Percentiles rank a stretch among this genome's conserved stretches.
Conservation (phyloP, 495 filamentous ascomycete species). For the Parathielavia hyrcaniae region DNA sequence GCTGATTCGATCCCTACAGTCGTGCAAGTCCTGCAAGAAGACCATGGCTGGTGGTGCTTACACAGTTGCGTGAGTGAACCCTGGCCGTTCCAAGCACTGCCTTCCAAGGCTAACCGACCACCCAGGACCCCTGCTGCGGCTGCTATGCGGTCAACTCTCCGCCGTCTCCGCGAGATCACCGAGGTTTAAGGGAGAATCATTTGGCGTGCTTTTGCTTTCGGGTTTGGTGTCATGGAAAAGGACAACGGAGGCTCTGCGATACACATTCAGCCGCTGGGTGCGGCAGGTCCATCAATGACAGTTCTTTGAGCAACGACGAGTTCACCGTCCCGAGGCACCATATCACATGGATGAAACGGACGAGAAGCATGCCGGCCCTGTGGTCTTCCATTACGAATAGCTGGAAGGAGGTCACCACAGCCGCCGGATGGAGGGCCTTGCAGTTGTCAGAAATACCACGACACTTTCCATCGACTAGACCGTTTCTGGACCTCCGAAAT, state of each 20-base stretch:
- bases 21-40: constrained; percentile 90
- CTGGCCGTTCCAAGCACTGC: background rate
- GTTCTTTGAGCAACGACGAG: constrained; percentile 32
- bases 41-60: constrained; percentile 93
- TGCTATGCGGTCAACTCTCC: constrained; percentile 93
- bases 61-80: constrained; percentile 79
- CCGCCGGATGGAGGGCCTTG: constrained; percentile 15
- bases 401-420: constrained; percentile 15
- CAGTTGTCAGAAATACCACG: constrained; percentile 18
- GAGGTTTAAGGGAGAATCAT: constrained; percentile 63
- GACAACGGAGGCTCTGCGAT: constrained; percentile 32
- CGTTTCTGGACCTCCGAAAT: background rate
- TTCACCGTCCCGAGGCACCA: constrained; percentile 20
- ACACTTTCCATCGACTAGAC: constrained; percentile 12
- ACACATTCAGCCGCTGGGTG: constrained; percentile 32
- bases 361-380: constrained; percentile 9
- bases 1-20: constrained; percentile 23
- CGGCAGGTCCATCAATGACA: constrained; percentile 34
- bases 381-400: constrained; percentile 15
- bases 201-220: constrained; percentile 29
- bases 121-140: constrained; percentile 88
- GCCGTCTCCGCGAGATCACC: constrained; percentile 94
- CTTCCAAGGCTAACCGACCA: constrained; percentile 21
- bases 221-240: constrained; percentile 39
- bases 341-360: constrained; percentile 18